Base-by-base conservation (phyloP, 108 stramenopile species). In the Skeletonema tropicum region DNA sequence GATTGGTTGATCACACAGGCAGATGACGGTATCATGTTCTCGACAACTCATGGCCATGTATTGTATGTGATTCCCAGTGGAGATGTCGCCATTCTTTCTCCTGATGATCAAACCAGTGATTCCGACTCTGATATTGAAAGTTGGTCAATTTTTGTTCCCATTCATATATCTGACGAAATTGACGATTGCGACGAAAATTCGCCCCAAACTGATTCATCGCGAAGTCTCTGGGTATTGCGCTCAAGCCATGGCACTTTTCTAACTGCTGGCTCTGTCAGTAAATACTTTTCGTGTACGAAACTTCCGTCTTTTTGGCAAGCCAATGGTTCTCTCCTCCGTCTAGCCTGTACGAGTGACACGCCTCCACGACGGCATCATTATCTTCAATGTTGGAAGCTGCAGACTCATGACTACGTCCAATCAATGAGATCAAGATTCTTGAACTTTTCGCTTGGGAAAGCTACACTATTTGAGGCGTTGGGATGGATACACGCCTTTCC, bases 301-400 rank as follows among this genome's bases (percentile, higher is more conserved):
- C 39, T 68, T 15, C 85, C 89, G 0, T 69, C 84, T 6, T 90
- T 86, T 66, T 90, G 89, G 89, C 80, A 85, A 71, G 63, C 75
- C 0, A 55, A 73, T 48, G 64, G 74, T 41, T 68, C 76, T 30
- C 60, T 79, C 9, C 73, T 86, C 9, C 81, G 83, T 26, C 77
- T 90, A 2, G 70, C 64, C 0, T 86, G 86, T 60, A 86, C 83
- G 1, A 62, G 36, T 25, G 87, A 90, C 19, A 75, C 83, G 1
- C 89, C 87, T 6, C 52, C 77, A 15, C 79, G 86, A 15, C 73
- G 83, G 9, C 74, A 84, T 19, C 87, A 86, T 59, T 82, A 84
- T 67, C 83, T 79, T 11, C 68, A 70, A 11, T 58, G 62, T 12
- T 84, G 83, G 83, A 64, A 62, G 36, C 57, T 52, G 12, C 89